Percentiles rank a stretch among this genome's conserved stretches.
These are phyloP conservation scores for Spatholobus suberectus DNA, from an alignment of 306 rosid species.

Conservation along the genomic window DNA sequence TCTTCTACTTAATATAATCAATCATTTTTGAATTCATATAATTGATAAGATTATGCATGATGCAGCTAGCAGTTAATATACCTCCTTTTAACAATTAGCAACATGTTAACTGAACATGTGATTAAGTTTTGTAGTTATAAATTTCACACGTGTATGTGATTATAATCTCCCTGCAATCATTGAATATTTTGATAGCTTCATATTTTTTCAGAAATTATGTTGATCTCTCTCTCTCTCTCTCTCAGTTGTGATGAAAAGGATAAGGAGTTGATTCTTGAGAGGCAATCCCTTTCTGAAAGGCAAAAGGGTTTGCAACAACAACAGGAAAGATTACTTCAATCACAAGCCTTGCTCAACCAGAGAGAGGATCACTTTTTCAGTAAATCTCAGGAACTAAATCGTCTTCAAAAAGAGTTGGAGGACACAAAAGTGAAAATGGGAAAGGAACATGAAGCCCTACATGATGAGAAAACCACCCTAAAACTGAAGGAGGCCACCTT, in stretches of 20 bases:
- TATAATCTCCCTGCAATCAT: slow-evolving; percentile 25
- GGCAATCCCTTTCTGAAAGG: slow-evolving; percentile 85
- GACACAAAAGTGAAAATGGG: slow-evolving; percentile 58
- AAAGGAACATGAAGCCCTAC: slow-evolving; percentile 60
- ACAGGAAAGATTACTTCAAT: slow-evolving; percentile 86
- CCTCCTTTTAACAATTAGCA: background rate
- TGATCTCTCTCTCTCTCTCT: slow-evolving; percentile 31
- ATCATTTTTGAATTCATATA: background rate
- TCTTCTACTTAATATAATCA: slow-evolving; percentile 11
- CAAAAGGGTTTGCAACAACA: slow-evolving; percentile 78
- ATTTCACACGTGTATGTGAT: background rate
- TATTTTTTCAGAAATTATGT: slow-evolving; percentile 21
- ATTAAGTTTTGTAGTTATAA: slow-evolving; percentile 1
- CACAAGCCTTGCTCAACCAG: slow-evolving; percentile 78
- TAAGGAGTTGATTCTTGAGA: slow-evolving; percentile 76
- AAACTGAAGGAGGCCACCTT: slow-evolving; percentile 66
- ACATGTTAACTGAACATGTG: background rate
- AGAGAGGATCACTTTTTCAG: slow-evolving; percentile 73
- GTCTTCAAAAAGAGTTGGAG: slow-evolving; percentile 77
- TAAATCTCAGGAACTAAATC: slow-evolving; percentile 75
- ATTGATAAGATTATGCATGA: background rate
- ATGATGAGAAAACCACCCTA: slow-evolving; percentile 66
- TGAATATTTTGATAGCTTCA: slow-evolving; percentile 29
- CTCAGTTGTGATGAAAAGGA: slow-evolving; percentile 87
- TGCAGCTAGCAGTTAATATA: background rate